phyloP scores from a whole-genome alignment of 352 stramenopile species.

The Globisporangium ultimum region DNA sequence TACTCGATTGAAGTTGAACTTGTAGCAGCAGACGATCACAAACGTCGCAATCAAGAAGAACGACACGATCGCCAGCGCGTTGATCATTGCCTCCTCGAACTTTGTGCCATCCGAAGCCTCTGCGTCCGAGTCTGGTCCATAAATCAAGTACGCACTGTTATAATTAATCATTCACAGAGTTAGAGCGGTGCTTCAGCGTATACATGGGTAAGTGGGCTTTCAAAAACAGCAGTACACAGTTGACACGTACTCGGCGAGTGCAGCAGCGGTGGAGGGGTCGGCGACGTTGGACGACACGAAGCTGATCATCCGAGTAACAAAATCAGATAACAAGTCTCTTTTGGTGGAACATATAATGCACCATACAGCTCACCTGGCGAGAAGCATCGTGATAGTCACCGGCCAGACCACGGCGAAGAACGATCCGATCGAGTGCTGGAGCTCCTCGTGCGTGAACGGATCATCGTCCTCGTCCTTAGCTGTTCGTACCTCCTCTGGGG shows the following conservation, averaged over 20 bases:
- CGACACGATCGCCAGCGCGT: slow-evolving; percentile 87
- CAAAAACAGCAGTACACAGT: not conserved
- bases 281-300: slow-evolving; percentile 82
- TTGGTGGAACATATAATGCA: not conserved
- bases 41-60: slow-evolving; percentile 90
- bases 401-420: slow-evolving; percentile 83
- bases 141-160: slow-evolving; percentile 75
- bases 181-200: not conserved
- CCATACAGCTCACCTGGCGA: slow-evolving; percentile 48
- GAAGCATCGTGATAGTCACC: slow-evolving; percentile 76
- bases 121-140: slow-evolving; percentile 52
- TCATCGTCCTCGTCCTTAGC: slow-evolving; percentile 32
- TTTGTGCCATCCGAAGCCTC: slow-evolving; percentile 60
- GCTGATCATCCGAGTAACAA: slow-evolving; percentile 17
- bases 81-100: slow-evolving; percentile 75
- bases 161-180: too few species aligned
- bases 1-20: slow-evolving; percentile 86
- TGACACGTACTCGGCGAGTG: slow-evolving; percentile 57
- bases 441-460: slow-evolving; percentile 70
- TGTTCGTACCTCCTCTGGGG: not conserved
- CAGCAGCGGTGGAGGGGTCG: slow-evolving; percentile 66
- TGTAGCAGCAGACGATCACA: slow-evolving; percentile 90
- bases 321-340: not conserved
- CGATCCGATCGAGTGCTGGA: slow-evolving; percentile 82
- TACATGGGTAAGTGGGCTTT: not conserved